Evolutionary conservation across 2,329 filamentous ascomycete genomes (phyloP).

Genomic region (Tolypocladium guangdongense): DNA sequence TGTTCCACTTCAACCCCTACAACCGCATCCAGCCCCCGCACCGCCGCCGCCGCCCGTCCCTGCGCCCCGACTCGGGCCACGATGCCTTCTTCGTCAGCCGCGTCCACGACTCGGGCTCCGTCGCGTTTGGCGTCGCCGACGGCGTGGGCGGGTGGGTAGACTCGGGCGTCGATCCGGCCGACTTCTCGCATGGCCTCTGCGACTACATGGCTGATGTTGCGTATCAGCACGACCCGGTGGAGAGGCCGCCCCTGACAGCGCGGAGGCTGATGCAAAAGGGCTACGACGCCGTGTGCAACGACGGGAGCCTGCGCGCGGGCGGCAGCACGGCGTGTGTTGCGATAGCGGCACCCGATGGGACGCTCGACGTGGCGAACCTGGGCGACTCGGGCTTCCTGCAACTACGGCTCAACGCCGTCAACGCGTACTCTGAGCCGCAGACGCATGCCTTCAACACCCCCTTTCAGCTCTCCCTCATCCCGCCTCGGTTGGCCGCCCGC

Average conservation of each 20-base stretch:
- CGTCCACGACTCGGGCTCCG: slow-evolving; percentile 57
- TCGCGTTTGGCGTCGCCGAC: slow-evolving; percentile 85
- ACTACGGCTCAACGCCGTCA: slow-evolving; percentile 73
- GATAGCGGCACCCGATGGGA: slow-evolving; percentile 60
- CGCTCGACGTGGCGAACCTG: slow-evolving; percentile 80
- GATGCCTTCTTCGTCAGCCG: slow-evolving; percentile 91
- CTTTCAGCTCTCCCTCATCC: slow-evolving; percentile 84
- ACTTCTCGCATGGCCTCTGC: slow-evolving; percentile 91
- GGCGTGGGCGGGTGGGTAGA: slow-evolving; percentile 94
- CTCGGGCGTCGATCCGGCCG: slow-evolving; percentile 83
- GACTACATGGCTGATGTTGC: slow-evolving; percentile 81
- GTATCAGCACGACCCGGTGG: slow-evolving; percentile 38
- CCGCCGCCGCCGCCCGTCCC: slow-evolving; percentile 19
- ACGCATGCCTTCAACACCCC: slow-evolving; percentile 98
- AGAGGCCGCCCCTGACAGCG: slow-evolving; percentile 39
- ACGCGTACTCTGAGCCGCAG: slow-evolving; percentile 73
- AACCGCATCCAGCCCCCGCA: slow-evolving; percentile 42
- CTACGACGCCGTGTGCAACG: slow-evolving; percentile 70
- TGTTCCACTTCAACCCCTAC: slow-evolving; percentile 62
- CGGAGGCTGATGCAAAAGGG: slow-evolving; percentile 68
- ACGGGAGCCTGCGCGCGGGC: slow-evolving; percentile 64
- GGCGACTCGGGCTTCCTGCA: slow-evolving; percentile 93
- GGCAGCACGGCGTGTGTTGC: slow-evolving; percentile 91
- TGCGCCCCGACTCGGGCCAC: slow-evolving; percentile 71
- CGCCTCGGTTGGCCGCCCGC: slow-evolving; percentile 66